Base-by-base conservation (phyloP, 345 rosid species). In the Citrus hindsii region DNA sequence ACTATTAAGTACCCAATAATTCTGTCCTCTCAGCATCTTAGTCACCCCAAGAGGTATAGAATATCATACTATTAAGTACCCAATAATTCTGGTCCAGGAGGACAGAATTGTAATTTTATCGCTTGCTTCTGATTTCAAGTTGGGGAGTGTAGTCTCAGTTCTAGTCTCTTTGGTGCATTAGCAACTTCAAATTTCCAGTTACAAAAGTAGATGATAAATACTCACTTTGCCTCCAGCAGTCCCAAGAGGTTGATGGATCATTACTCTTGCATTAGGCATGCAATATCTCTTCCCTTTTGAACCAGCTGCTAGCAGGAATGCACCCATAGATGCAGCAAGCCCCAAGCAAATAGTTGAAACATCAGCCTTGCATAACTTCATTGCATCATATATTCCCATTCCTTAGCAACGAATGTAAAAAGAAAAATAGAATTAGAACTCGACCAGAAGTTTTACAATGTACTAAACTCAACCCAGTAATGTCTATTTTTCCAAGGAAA, bases 161-260 rank as follows among this genome's bases (percentile, higher is more conserved):
- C 37, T 24, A 60, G 30, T 33, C 66, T 55, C 25, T 67, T 66
- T 67, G 55, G 38, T 48, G 55, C 72, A 76, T 14, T n/a, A 64
- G 12, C 79, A 53, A 51, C 53, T 51, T 75, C 37, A 16, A 42
- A 32, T 75, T 25, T 70, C 63, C 30, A 55, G 10, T 56, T 48
- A 73, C 37, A 14, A 22, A 74, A 67, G 72, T 69, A 60, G 42
- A 62, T 40, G 82, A 66, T 71, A 48, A 76, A 69, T 12, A 77
- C 90, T 33, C 88, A 93, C 98, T 79, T 86, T 88, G 79, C 97
- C 98, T 80, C 98, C 98, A 18, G 93, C 92, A 10, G 90, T 83
- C 86, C 98, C 99, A 80, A 88, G 94, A 30, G 94, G 97, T 78
- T 93, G 98, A 89, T 92, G 99, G 62, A 95, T 91, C 99, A 95